These are phyloP conservation scores for Ammopiptanthus mongolicus DNA, from an alignment of 306 rosid species.

Conservation along the genomic window DNA sequence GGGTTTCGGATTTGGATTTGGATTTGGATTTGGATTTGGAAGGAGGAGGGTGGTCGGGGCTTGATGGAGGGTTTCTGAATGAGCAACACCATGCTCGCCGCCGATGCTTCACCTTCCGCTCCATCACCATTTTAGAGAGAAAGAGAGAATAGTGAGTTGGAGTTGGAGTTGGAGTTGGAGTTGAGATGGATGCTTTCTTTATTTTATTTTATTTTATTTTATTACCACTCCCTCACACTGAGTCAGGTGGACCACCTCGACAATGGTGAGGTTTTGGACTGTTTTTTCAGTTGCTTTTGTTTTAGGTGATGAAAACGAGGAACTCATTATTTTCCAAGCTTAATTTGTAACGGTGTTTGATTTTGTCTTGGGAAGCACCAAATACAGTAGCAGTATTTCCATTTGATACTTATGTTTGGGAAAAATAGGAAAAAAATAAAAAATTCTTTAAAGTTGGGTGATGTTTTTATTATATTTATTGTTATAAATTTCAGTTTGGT, in stretches of 20 bases:
- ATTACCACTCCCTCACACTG: neutral
- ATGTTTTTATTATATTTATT: too few relatives aligned
- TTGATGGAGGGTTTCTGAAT: conserved; percentile 65
- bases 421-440: too few relatives aligned
- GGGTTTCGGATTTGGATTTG: conserved; percentile 37
- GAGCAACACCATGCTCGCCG: conserved; percentile 89
- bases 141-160: neutral
- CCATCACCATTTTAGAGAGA: neutral
- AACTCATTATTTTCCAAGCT: neutral
- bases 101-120: conserved; percentile 11
- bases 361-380: too few relatives aligned
- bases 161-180: too few relatives aligned
- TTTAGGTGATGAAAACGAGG: conserved; percentile 20
- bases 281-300: conserved; percentile 14
- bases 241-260: neutral
- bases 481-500: too few relatives aligned
- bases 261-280: conserved; percentile 12
- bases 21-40: conserved; percentile 7
- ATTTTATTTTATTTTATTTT: too few relatives aligned
- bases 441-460: too few relatives aligned
- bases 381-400: too few relatives aligned
- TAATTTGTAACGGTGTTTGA: too few relatives aligned
- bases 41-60: conserved; percentile 62
- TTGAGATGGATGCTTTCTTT: neutral
- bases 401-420: too few relatives aligned